Evolutionary conservation across 2,329 filamentous ascomycete genomes (phyloP).

Genomic region (Rutstroemia sp.): DNA sequence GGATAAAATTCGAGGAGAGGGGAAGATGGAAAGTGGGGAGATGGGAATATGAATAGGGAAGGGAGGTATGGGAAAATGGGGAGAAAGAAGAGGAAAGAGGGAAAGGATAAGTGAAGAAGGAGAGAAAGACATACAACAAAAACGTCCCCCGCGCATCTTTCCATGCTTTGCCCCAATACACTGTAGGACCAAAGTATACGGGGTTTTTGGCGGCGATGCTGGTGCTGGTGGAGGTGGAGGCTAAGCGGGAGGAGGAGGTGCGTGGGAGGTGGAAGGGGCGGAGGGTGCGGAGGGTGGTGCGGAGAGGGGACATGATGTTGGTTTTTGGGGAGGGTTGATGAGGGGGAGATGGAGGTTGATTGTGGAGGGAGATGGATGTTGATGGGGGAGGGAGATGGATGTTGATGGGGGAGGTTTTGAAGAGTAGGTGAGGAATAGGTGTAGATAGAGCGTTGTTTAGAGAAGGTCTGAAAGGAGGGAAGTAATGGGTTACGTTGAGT

Average conservation of each 20-base stretch:
- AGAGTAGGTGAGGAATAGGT: too few relatives aligned
- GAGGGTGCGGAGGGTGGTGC: background rate
- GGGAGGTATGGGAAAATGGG: too few relatives aligned
- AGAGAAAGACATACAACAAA: background rate
- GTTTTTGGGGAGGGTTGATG: background rate
- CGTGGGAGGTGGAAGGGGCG: background rate
- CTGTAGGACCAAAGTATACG: background rate
- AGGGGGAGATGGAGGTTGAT: too few relatives aligned
- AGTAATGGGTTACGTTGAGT: too few relatives aligned
- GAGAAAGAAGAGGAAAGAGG: background rate
- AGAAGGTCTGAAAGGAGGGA: too few relatives aligned
- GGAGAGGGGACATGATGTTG: background rate
- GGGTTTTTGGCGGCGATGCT: background rate
- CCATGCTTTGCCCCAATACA: conserved; percentile 3
- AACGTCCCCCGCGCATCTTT: background rate
- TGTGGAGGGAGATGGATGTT: too few relatives aligned
- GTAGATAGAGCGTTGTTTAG: too few relatives aligned
- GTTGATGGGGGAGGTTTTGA: too few relatives aligned
- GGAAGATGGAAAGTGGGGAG: background rate
- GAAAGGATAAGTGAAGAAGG: background rate
- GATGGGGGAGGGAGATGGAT: too few relatives aligned
- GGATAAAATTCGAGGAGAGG: too few relatives aligned
- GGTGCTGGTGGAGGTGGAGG: background rate
- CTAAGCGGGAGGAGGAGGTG: background rate
- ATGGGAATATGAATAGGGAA: background rate